These are phyloP conservation scores for Lepidium didymum DNA, from an alignment of 345 rosid genomes.

Conservation along the genomic window DNA sequence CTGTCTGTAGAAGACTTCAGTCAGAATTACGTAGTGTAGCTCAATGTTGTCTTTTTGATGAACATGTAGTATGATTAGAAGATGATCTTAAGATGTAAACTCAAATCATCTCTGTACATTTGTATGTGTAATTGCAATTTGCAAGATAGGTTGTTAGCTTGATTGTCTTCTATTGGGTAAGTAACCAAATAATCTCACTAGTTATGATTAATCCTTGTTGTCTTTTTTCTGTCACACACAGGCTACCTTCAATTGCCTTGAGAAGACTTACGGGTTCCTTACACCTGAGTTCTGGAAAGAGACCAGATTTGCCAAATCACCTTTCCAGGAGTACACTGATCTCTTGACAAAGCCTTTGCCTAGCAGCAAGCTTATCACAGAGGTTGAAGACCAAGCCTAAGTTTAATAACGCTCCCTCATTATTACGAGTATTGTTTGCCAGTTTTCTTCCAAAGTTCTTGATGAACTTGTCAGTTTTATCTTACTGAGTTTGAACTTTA, in stretches of 20 bases:
- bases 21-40: background rate
- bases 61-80: background rate
- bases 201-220: background rate
- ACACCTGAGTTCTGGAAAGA: slow-evolving; percentile 13
- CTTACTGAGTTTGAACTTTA: background rate
- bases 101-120: background rate
- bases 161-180: background rate
- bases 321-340: slow-evolving; percentile 9
- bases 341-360: background rate
- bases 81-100: background rate
- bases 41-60: background rate
- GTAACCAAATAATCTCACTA: background rate
- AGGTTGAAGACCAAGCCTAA: slow-evolving; percentile 5
- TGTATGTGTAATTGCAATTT: background rate
- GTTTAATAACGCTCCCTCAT: background rate
- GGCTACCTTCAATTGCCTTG: slow-evolving; percentile 9
- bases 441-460: background rate
- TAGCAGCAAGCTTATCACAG: background rate
- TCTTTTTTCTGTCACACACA: background rate
- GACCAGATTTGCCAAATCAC: background rate
- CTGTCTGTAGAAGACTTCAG: background rate
- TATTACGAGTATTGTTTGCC: background rate
- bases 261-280: slow-evolving; percentile 13
- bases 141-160: background rate
- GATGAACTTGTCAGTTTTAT: background rate